phyloP scores from a whole-genome alignment of 2,329 filamentous ascomycete genomes.

The Pseudopyrenochaeta lycopersici region DNA sequence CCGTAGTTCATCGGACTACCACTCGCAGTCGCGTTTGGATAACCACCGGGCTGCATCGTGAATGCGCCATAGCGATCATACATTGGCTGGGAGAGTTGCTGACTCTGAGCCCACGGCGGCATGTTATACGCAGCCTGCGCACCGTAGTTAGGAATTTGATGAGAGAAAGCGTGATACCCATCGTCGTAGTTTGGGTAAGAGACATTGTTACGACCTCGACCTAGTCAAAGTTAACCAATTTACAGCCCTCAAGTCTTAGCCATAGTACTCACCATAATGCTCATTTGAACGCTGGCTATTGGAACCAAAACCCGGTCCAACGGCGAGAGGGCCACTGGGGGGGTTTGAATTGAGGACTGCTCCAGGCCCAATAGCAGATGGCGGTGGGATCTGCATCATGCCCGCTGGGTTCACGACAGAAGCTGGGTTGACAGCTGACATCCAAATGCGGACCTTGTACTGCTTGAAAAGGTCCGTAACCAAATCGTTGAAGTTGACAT shows the following conservation, averaged over 20 bases:
- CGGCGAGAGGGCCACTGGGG: conserved; percentile 28
- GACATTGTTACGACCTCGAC: conserved; percentile 25
- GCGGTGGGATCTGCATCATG: conserved; percentile 43
- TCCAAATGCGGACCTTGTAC: conserved; percentile 99
- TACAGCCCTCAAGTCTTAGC: not conserved
- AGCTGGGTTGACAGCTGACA: conserved; percentile 98
- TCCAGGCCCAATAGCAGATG: conserved; percentile 50
- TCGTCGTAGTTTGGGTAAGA: conserved; percentile 35
- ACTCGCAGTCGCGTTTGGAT: conserved; percentile 30
- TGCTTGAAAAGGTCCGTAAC: conserved; percentile 99
- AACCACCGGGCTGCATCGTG: conserved; percentile 18
- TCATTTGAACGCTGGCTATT: conserved; percentile 33
- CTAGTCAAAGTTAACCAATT: conserved; percentile 22
- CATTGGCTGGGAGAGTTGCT: conserved; percentile 30
- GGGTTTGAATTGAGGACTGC: conserved; percentile 40
- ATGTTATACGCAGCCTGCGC: conserved; percentile 36
- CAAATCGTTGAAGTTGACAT: conserved; percentile 98
- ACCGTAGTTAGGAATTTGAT: conserved; percentile 39
- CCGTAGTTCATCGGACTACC: conserved; percentile 45
- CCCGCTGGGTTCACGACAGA: conserved; percentile 69
- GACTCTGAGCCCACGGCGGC: conserved; percentile 34
- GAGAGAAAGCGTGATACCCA: conserved; percentile 40
- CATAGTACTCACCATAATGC: conserved; percentile 35
- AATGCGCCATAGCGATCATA: conserved; percentile 32
- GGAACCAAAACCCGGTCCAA: conserved; percentile 46